phyloP scores from a whole-genome alignment of 495 filamentous ascomycete species.

The Tetracladium marchalianum region DNA sequence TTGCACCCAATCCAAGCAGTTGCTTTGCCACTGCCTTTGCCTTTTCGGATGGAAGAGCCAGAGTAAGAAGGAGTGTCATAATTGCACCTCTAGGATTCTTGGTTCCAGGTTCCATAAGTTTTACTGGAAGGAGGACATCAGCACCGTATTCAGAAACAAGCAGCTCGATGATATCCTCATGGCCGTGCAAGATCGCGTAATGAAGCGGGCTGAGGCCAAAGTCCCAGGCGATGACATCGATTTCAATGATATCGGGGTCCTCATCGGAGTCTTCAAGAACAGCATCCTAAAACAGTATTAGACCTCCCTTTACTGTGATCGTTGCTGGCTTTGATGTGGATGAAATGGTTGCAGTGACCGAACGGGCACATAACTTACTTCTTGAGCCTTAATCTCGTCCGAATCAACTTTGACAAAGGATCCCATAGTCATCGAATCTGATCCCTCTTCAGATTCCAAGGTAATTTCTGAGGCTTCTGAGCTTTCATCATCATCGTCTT shows the following conservation, averaged over 20 bases:
- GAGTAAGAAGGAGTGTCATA: slow-evolving; percentile 51
- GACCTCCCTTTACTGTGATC: not conserved
- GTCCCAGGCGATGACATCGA: slow-evolving; percentile 71
- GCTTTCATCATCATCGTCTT: slow-evolving; percentile 29
- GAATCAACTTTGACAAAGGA: slow-evolving; percentile 51
- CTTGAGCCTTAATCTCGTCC: slow-evolving; percentile 23
- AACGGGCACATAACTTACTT: slow-evolving; percentile 14
- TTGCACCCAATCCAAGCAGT: slow-evolving; percentile 61
- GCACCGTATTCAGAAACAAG: slow-evolving; percentile 67
- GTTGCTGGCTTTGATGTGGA: not conserved
- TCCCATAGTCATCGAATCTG: slow-evolving; percentile 39
- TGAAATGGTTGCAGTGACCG: too few relatives aligned
- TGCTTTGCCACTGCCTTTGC: slow-evolving; percentile 47
- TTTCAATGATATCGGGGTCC: slow-evolving; percentile 67
- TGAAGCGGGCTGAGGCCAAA: slow-evolving; percentile 60
- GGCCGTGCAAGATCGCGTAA: slow-evolving; percentile 63
- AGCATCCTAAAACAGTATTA: slow-evolving; percentile 2
- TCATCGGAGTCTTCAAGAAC: slow-evolving; percentile 43
- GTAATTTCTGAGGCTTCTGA: slow-evolving; percentile 24
- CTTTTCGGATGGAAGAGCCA: slow-evolving; percentile 47
- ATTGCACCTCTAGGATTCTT: slow-evolving; percentile 44
- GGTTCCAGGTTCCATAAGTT: slow-evolving; percentile 34
- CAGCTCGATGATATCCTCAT: slow-evolving; percentile 53
- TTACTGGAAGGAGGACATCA: slow-evolving; percentile 62
- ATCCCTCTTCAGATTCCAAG: slow-evolving; percentile 10